phyloP scores from a whole-genome alignment of 192 early-diverging fungal genomes.

The Coemansia furcata region DNA sequence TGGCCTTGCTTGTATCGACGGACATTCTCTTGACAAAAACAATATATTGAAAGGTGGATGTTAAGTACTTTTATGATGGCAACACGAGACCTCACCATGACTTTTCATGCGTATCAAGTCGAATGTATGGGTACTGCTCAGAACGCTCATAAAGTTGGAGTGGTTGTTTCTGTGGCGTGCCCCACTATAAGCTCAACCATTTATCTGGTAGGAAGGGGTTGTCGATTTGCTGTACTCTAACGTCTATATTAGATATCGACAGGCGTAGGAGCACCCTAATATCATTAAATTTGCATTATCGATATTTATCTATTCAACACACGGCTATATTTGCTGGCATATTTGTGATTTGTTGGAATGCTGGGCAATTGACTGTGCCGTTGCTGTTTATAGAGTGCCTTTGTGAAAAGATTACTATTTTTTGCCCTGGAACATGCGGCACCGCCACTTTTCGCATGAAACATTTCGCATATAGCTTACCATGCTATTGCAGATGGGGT shows the following conservation, averaged over 20 bases:
- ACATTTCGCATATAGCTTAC: background rate
- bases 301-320: background rate
- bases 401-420: background rate
- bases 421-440: background rate
- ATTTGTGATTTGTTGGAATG: background rate
- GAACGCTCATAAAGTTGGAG: no score
- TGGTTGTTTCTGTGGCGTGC: no score
- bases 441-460: background rate
- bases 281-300: no score
- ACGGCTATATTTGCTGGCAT: background rate
- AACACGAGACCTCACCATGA: no score
- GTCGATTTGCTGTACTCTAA: conserved; percentile 36
- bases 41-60: background rate
- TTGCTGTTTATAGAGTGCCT: background rate
- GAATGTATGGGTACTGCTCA: no score
- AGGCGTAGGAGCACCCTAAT: background rate
- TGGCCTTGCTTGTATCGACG: background rate
- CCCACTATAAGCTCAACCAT: no score
- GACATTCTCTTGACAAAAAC: background rate
- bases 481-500: background rate
- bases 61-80: no score
- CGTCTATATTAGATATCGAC: conserved; percentile 22
- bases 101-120: no score
- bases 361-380: background rate
- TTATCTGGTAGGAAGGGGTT: conserved; percentile 5